Conservation (phyloP, 495 filamentous ascomycete genomes). For the Parathielavia appendiculata region DNA sequence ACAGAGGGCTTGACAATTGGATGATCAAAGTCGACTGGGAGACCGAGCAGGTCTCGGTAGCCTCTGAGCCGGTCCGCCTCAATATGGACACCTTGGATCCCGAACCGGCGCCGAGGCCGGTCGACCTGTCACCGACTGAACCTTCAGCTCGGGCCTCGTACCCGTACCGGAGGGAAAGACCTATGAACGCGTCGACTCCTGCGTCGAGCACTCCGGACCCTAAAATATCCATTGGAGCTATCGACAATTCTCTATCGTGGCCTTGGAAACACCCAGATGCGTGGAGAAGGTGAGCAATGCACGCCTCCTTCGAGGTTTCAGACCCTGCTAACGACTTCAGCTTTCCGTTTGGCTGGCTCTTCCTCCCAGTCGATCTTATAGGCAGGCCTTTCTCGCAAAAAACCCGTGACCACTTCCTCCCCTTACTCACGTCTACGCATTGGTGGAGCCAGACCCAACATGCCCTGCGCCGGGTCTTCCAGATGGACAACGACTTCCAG, state of each 20-base stretch:
- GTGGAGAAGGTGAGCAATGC: constrained; percentile 48
- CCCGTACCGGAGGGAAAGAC: constrained; percentile 73
- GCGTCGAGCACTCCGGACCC: constrained; percentile 54
- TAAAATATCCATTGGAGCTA: constrained; percentile 77
- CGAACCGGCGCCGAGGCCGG: constrained; percentile 54
- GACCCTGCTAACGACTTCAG: constrained; percentile 38
- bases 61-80: constrained; percentile 71
- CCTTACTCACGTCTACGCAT: constrained; percentile 81
- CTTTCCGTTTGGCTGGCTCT: constrained; percentile 98
- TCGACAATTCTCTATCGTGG: constrained; percentile 97
- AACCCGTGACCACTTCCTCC: constrained; percentile 89
- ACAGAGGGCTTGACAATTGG: constrained; percentile 96
- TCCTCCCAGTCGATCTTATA: constrained; percentile 92
- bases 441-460: constrained; percentile 97
- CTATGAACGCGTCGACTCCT: constrained; percentile 71
- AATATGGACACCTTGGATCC: constrained; percentile 47
- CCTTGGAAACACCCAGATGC: constrained; percentile 99
- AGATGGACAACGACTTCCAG: constrained; percentile 90
- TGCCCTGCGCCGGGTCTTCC: constrained; percentile 75
- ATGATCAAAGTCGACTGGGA: constrained; percentile 96
- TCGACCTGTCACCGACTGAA: constrained; percentile 46
- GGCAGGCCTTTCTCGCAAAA: constrained; percentile 92
- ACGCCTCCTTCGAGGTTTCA: background rate
- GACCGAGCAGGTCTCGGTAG: constrained; percentile 74
- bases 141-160: constrained; percentile 48